Conservation (phyloP, 208 protist species). For the Trypanosoma congolense region DNA sequence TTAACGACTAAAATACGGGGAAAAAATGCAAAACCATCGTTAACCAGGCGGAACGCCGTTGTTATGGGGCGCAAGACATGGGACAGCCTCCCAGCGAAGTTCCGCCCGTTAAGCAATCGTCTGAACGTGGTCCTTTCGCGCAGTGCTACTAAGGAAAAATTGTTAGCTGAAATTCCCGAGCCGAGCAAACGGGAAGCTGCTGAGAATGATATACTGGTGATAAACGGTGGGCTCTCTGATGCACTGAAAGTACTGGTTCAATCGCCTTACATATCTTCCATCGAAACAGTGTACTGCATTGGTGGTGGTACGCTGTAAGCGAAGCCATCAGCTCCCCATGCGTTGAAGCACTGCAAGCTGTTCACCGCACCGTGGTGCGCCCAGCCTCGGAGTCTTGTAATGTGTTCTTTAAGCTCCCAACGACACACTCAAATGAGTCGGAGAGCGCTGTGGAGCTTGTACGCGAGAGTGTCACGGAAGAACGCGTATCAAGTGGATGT, state of each 20-base stretch:
- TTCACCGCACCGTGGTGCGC: slow-evolving; percentile 70
- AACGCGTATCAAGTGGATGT: slow-evolving; percentile 25
- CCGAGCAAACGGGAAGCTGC: slow-evolving; percentile 35
- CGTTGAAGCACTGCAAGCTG: slow-evolving; percentile 48
- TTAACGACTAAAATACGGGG: slow-evolving; percentile 72
- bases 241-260: slow-evolving; percentile 53
- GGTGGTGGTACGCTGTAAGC: slow-evolving; percentile 86
- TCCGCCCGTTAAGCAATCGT: slow-evolving; percentile 84
- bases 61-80: slow-evolving; percentile 97
- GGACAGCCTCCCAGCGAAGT: slow-evolving; percentile 90
- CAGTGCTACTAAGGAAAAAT: slow-evolving; percentile 36
- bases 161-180: slow-evolving; percentile 38
- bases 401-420: slow-evolving; percentile 54
- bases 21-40: slow-evolving; percentile 34
- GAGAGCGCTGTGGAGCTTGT: slow-evolving; percentile 30
- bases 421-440: neutral
- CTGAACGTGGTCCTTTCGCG: slow-evolving; percentile 91
- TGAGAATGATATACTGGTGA: slow-evolving; percentile 36
- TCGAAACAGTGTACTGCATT: slow-evolving; percentile 92
- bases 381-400: slow-evolving; percentile 35
- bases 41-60: slow-evolving; percentile 86
- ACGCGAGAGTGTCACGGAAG: slow-evolving; percentile 30
- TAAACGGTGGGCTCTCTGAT: slow-evolving; percentile 50
- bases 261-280: slow-evolving; percentile 40
- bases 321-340: slow-evolving; percentile 64